Percentiles rank a stretch among this genome's conserved stretches.
Conservation (phyloP, 2,329 filamentous ascomycete genomes). For the Xylaria sp. region DNA sequence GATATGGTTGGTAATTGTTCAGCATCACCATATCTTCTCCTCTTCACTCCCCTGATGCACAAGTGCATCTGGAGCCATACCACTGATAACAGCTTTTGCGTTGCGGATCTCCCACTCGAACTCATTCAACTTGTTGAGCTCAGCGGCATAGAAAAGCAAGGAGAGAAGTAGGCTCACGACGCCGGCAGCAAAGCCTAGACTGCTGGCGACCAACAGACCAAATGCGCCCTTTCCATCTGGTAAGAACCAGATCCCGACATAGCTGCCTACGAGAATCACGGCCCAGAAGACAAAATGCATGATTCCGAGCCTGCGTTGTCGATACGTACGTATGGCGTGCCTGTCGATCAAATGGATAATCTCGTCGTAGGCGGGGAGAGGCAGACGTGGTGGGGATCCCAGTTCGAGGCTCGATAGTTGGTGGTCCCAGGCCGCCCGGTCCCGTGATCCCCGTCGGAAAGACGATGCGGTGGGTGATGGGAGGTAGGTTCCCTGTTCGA, state of each 20-base stretch:
- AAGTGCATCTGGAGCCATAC: slow-evolving; percentile 40
- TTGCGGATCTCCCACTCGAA: slow-evolving; percentile 93
- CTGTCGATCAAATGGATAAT: slow-evolving; percentile 76
- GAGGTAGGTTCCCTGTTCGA: slow-evolving; percentile 54
- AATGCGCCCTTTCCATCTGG: slow-evolving; percentile 79
- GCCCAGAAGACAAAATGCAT: slow-evolving; percentile 78
- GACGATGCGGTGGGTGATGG: slow-evolving; percentile 52
- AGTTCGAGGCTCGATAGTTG: slow-evolving; percentile 43
- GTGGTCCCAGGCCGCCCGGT: slow-evolving; percentile 50
- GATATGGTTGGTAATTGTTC: background rate
- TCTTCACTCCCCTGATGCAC: slow-evolving; percentile 35
- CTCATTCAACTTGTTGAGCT: slow-evolving; percentile 84
- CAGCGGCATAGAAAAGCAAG: slow-evolving; percentile 84
- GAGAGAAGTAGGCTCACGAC: slow-evolving; percentile 87
- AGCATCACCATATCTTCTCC: slow-evolving; percentile 39
- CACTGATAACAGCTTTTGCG: slow-evolving; percentile 61
- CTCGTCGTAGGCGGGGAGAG: slow-evolving; percentile 70
- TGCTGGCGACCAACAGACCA: slow-evolving; percentile 80
- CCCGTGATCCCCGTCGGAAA: slow-evolving; percentile 38
- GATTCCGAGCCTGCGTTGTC: slow-evolving; percentile 77
- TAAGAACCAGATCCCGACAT: slow-evolving; percentile 87
- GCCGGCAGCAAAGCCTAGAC: slow-evolving; percentile 79
- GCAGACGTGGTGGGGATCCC: slow-evolving; percentile 49
- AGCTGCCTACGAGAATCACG: slow-evolving; percentile 74
- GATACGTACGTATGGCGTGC: slow-evolving; percentile 76